These are phyloP conservation scores for Pontederia crassipes DNA, from an alignment of 176 grass and related monocot species.

Conservation along the genomic window DNA sequence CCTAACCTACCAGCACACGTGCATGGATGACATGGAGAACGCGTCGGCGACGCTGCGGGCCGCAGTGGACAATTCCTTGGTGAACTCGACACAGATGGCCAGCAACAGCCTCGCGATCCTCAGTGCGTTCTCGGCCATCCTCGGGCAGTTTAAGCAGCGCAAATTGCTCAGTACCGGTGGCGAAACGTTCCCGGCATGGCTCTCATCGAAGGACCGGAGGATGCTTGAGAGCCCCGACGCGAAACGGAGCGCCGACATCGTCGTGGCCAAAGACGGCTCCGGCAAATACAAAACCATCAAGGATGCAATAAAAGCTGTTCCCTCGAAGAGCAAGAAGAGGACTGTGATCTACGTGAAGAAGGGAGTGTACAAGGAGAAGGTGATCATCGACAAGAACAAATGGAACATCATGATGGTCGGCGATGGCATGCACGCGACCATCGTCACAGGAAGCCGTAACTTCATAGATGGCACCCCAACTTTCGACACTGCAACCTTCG, in stretches of 20 bases:
- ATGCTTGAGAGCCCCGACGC: neutral
- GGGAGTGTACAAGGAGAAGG: constrained; percentile 74
- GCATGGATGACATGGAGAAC: constrained; percentile 3
- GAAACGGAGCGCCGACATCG: constrained; percentile 23
- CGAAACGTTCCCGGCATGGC: neutral
- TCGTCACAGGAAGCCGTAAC: constrained; percentile 64
- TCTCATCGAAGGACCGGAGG: neutral
- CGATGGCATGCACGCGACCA: constrained; percentile 41
- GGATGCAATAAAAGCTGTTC: constrained; percentile 48
- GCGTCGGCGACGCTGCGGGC: neutral
- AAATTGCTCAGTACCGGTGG: neutral
- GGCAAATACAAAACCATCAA: constrained; percentile 52
- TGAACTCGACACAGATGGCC: neutral
- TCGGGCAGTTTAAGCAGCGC: neutral
- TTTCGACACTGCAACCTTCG: constrained; percentile 58
- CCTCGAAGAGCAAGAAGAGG: constrained; percentile 38
- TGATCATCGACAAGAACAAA: constrained; percentile 44
- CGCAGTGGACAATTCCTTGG: neutral
- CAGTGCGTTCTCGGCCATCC: neutral
- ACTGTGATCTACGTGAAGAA: constrained; percentile 48
- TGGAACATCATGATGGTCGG: constrained; percentile 49
- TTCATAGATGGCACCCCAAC: constrained; percentile 54
- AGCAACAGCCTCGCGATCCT: neutral
- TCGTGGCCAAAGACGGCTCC: constrained; percentile 50
- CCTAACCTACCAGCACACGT: neutral